phyloP scores from a whole-genome alignment of 208 protist genomes.

The Leishmania martiniquensis region DNA sequence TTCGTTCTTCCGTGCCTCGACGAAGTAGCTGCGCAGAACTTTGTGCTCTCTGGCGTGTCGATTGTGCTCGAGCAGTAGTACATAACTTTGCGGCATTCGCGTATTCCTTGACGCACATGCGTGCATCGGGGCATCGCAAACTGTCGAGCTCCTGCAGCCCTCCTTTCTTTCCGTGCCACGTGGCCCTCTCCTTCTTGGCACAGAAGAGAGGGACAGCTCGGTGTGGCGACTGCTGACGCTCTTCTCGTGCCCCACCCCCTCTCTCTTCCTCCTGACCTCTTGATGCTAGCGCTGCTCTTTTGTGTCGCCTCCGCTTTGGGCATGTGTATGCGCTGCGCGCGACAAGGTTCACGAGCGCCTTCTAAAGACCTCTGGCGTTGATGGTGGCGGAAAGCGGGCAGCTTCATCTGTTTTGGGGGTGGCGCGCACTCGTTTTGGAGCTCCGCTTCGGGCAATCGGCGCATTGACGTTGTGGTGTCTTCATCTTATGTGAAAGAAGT shows the following conservation, averaged over 20 bases:
- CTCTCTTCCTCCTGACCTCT: background rate
- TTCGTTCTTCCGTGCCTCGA: slow-evolving; percentile 82
- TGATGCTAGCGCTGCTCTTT: background rate
- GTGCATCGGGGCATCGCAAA: background rate
- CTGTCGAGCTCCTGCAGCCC: background rate
- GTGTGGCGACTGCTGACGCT: background rate
- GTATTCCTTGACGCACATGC: background rate
- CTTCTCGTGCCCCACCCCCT: background rate
- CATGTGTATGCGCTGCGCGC: background rate
- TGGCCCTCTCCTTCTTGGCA: background rate
- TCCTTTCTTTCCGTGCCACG: background rate
- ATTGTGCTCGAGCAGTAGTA: slow-evolving; percentile 83
- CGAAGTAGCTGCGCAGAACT: slow-evolving; percentile 56
- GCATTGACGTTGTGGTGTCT: background rate
- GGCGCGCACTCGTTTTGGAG: background rate
- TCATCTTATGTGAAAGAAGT: background rate
- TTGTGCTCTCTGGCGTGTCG: slow-evolving; percentile 90
- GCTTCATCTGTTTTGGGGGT: background rate
- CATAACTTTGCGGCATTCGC: background rate
- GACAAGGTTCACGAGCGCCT: background rate
- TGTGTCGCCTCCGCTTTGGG: background rate
- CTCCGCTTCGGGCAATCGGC: background rate
- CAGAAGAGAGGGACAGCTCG: background rate
- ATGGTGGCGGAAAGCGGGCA: background rate
- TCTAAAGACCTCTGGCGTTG: background rate